phyloP scores from a whole-genome alignment of 805 yeast genomes.

The Ogataea thermomethanolica region DNA sequence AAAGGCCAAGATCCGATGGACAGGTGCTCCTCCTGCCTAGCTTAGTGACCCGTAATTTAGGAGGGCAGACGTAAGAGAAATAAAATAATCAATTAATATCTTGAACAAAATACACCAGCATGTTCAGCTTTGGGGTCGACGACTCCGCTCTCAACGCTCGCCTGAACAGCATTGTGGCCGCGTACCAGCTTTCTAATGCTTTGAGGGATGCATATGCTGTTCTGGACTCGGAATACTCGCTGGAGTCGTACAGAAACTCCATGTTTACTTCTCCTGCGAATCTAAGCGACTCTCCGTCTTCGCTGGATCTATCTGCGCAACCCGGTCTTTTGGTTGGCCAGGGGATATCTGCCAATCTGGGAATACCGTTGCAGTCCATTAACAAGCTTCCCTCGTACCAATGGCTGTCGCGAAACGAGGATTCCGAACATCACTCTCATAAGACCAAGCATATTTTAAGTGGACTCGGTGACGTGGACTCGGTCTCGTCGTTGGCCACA shows the following conservation, averaged over 20 bases:
- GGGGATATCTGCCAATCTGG: conserved; percentile 33
- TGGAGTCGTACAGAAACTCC: conserved; percentile 22
- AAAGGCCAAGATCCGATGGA: conserved; percentile 45
- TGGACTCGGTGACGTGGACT: conserved; percentile 24
- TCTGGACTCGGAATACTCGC: conserved; percentile 17
- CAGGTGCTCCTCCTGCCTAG: conserved; percentile 49
- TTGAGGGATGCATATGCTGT: conserved; percentile 17
- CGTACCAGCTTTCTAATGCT: conserved; percentile 23
- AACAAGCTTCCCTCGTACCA: conserved; percentile 35
- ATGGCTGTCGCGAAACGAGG: conserved; percentile 32
- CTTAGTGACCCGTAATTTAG: background rate
- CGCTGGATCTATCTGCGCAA: conserved; percentile 16
- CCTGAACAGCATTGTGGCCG: conserved; percentile 18
- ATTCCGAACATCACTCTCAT: conserved; percentile 23
- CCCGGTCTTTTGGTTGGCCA: conserved; percentile 32
- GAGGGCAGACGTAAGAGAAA: background rate
- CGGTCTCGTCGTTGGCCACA: conserved; percentile 29
- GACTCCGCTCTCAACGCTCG: conserved; percentile 17
- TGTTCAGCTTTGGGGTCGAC: conserved; percentile 18
- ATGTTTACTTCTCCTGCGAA: conserved; percentile 25
- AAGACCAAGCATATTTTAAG: conserved; percentile 26
- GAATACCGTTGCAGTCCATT: conserved; percentile 31
- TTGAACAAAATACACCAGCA: background rate
- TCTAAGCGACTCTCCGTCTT: conserved; percentile 20
- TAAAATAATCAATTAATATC: background rate